Conservation (phyloP, 2,329 filamentous ascomycete species). For the Teratosphaeria gauchensis region DNA sequence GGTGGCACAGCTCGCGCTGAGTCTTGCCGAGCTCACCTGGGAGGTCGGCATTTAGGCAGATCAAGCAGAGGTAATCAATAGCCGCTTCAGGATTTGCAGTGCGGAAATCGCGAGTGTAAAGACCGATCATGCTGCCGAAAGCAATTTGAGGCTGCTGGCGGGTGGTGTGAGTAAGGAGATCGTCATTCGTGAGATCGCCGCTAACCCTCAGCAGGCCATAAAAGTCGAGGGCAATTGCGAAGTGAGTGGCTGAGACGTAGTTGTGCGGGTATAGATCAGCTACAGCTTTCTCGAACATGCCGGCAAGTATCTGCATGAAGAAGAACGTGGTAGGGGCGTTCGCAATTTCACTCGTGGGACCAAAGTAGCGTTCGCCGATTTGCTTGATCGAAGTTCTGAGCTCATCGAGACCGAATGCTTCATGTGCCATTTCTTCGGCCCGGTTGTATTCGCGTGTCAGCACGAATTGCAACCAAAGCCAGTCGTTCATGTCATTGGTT, state of each 20-base stretch:
- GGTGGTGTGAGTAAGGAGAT: conserved; percentile 57
- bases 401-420: conserved; percentile 54
- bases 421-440: conserved; percentile 51
- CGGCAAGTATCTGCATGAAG: conserved; percentile 79
- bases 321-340: conserved; percentile 85
- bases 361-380: conserved; percentile 85
- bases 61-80: conserved; percentile 83
- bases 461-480: conserved; percentile 57
- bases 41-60: conserved; percentile 84
- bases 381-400: conserved; percentile 74
- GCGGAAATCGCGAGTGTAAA: conserved; percentile 93
- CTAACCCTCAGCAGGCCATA: conserved; percentile 84
- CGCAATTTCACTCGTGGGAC: conserved; percentile 68
- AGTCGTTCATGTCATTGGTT: conserved; percentile 53
- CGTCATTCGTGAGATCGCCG: conserved; percentile 64
- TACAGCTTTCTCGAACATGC: conserved; percentile 89
- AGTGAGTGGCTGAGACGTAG: conserved; percentile 89
- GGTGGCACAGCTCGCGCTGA: conserved; percentile 77
- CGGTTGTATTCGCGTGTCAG: conserved; percentile 53
- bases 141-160: conserved; percentile 73
- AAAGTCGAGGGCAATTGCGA: conserved; percentile 78
- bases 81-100: conserved; percentile 81
- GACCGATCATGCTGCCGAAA: conserved; percentile 85
- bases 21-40: conserved; percentile 62
- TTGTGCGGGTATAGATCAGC: conserved; percentile 86